Conservation (phyloP, 805 yeast species). For the Ogataea sp. region DNA sequence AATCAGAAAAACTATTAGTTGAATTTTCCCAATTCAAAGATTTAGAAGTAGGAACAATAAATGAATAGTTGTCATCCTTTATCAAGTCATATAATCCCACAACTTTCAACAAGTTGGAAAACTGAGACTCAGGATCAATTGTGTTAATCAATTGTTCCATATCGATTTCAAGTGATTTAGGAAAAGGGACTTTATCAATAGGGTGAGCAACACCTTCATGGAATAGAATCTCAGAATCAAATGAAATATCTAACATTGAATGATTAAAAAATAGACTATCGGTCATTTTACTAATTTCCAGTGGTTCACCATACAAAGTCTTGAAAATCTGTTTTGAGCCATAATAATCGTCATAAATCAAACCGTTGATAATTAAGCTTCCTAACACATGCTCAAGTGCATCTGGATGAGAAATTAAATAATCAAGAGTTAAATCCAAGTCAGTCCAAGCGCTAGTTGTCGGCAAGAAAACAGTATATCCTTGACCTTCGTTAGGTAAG, state of each 20-base stretch:
- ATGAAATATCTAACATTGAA: slow-evolving; percentile 26
- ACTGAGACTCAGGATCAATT: slow-evolving; percentile 35
- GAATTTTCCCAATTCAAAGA: slow-evolving; percentile 47
- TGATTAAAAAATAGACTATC: slow-evolving; percentile 21
- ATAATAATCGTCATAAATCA: slow-evolving; percentile 58
- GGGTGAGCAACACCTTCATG: slow-evolving; percentile 83
- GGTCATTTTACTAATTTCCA: background rate
- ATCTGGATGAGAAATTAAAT: slow-evolving; percentile 43
- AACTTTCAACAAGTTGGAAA: slow-evolving; percentile 38
- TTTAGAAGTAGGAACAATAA: slow-evolving; percentile 63
- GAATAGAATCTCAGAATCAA: slow-evolving; percentile 61
- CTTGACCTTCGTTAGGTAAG: slow-evolving; percentile 36
- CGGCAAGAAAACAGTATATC: slow-evolving; percentile 76
- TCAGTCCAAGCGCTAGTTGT: slow-evolving; percentile 66
- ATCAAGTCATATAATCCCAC: slow-evolving; percentile 37
- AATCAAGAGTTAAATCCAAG: slow-evolving; percentile 51
- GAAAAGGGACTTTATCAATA: slow-evolving; percentile 46
- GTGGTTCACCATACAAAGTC: slow-evolving; percentile 5
- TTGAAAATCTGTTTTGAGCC: slow-evolving; percentile 15
- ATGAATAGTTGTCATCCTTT: slow-evolving; percentile 38
- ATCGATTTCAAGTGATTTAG: slow-evolving; percentile 44
- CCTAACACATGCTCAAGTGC: slow-evolving; percentile 46
- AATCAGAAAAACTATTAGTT: slow-evolving; percentile 29
- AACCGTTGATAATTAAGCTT: slow-evolving; percentile 51
- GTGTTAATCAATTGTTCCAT: slow-evolving; percentile 48